Evolutionary conservation across 1,284 basidiomycete genomes (phyloP).

Genomic region (Fistulina hepatica): DNA sequence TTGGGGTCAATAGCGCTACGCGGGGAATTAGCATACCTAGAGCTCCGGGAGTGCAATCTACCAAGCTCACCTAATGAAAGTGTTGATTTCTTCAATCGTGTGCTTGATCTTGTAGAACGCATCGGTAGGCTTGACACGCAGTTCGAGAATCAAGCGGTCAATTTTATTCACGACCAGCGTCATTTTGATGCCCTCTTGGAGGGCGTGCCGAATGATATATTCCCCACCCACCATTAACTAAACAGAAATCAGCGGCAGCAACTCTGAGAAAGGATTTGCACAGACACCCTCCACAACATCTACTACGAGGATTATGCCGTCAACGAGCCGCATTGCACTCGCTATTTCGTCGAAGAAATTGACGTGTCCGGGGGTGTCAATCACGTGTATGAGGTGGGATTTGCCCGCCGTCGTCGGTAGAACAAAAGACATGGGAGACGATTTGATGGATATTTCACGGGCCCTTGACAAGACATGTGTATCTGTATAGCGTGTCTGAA

Average conservation of each 20-base stretch:
- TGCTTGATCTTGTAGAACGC: constrained; percentile 99
- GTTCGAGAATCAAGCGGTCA: constrained; percentile 92
- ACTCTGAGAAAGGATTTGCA: constrained; percentile 9
- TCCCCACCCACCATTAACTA: constrained; percentile 89
- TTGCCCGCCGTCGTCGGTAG: constrained; percentile 84
- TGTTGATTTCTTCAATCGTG: constrained; percentile 97
- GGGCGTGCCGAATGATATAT: constrained; percentile 73
- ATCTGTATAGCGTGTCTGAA: constrained; percentile 85
- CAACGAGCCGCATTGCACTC: constrained; percentile 76
- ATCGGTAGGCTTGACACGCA: constrained; percentile 90
- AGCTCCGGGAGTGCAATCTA: constrained; percentile 2
- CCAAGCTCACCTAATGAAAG: constrained; percentile 68
- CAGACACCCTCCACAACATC: constrained; percentile 91
- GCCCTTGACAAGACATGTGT: constrained; percentile 84
- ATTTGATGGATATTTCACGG: constrained; percentile 92
- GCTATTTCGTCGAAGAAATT: constrained; percentile 98
- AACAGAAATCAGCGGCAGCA: constrained; percentile 9
- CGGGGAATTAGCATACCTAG: background rate
- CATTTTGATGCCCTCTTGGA: constrained; percentile 84
- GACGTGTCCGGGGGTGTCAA: constrained; percentile 97
- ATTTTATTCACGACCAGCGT: constrained; percentile 97
- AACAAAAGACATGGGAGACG: constrained; percentile 91
- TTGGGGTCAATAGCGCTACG: constrained; percentile 77
- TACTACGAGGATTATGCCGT: constrained; percentile 90
- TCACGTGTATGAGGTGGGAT: constrained; percentile 86